These are phyloP conservation scores for Xylariaceae sp. DNA, from an alignment of 2,329 filamentous ascomycete genomes.

Conservation along the genomic window DNA sequence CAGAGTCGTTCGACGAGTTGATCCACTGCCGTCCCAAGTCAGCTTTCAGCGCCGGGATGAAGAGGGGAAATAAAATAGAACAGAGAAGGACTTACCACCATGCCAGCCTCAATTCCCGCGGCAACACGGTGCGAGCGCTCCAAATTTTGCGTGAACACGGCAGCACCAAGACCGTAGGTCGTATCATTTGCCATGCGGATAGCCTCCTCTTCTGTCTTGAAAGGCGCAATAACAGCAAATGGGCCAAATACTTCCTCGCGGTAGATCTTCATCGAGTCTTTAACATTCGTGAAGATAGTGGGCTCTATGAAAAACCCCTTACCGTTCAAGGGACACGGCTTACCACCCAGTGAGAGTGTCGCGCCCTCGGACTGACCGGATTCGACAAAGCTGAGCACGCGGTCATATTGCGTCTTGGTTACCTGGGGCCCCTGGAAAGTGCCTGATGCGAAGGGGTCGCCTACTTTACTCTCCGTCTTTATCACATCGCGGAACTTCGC, in stretches of 20 bases:
- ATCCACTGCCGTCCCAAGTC: no score
- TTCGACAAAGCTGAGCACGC: constrained; percentile 66
- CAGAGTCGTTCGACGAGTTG: constrained; percentile 44
- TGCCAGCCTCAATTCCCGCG: constrained; percentile 57
- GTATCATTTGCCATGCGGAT: constrained; percentile 46
- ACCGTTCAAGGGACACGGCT: constrained; percentile 34
- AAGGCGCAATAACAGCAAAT: constrained; percentile 39
- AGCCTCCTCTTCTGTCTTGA: constrained; percentile 41
- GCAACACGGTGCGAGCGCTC: constrained; percentile 45
- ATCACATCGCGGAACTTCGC: constrained; percentile 57
- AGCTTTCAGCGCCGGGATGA: no score
- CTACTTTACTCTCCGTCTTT: constrained; percentile 58
- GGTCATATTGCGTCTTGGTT: constrained; percentile 66
- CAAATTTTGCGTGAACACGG: constrained; percentile 59
- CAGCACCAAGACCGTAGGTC: constrained; percentile 57
- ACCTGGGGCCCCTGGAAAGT: constrained; percentile 75
- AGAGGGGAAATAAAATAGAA: no score
- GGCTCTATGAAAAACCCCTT: constrained; percentile 46
- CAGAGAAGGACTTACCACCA: no score
- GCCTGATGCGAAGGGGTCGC: constrained; percentile 64
- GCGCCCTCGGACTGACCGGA: constrained; percentile 68
- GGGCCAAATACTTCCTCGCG: constrained; percentile 46
- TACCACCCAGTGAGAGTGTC: constrained; percentile 59
- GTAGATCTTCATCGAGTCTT: constrained; percentile 40
- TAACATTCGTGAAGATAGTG: constrained; percentile 43